A percentile compares a stretch with the other conserved stretches of the same genome.
These are phyloP conservation scores for Saccharomycopsis fodiens DNA, from an alignment of 805 yeast genomes.

Conservation along the genomic window DNA sequence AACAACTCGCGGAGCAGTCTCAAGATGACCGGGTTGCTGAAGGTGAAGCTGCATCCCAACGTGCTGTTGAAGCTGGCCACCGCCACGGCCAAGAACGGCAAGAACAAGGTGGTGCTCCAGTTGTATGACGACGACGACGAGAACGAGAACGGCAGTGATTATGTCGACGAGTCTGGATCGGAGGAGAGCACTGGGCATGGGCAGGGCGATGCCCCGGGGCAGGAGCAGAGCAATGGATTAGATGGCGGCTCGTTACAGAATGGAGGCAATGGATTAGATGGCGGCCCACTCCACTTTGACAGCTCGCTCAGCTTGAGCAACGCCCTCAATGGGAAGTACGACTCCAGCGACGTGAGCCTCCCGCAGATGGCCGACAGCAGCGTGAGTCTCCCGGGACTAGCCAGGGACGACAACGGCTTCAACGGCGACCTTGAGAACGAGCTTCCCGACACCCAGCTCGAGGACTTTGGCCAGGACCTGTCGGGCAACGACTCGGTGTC, in stretches of 20 bases:
- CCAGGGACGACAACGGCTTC: background rate
- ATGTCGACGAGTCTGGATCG: constrained; percentile 1
- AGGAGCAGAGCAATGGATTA: no score
- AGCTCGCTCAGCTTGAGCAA: no score
- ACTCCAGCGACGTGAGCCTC: background rate
- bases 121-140: constrained; percentile 10
- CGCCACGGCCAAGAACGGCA: background rate
- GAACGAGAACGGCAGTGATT: constrained; percentile 1
- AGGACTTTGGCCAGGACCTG: no score
- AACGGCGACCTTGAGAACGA: background rate
- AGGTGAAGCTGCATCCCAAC: constrained; percentile 13
- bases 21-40: constrained; percentile 13
- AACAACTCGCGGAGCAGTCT: background rate
- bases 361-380: background rate
- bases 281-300: no score
- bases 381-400: background rate
- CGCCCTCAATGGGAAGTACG: no score
- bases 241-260: no score
- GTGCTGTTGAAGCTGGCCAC: constrained; percentile 1
- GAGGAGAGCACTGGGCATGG: background rate
- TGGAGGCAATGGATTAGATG: no score
- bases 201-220: background rate
- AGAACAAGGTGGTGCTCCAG: constrained; percentile 10
- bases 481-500: background rate
- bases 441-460: background rate